Evolutionary conservation across 2,329 filamentous ascomycete genomes (phyloP).

Genomic region (Zelopaecilomyces penicillatus): DNA sequence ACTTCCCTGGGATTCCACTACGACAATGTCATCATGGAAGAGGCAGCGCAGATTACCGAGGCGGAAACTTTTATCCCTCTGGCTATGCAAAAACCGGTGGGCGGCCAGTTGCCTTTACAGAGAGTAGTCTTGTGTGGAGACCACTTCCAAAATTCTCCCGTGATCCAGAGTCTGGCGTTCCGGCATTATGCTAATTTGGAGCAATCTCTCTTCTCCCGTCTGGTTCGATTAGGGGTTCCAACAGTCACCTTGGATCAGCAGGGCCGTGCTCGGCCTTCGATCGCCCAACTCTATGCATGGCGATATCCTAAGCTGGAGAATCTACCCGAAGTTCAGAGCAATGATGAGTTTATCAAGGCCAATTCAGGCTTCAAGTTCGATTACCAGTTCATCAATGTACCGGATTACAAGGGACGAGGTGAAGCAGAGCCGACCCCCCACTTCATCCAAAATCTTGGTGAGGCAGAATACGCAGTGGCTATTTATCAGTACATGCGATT

Average conservation of each 20-base stretch:
- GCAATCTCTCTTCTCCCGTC: constrained; percentile 85
- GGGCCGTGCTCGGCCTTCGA: constrained; percentile 77
- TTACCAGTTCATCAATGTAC: constrained; percentile 94
- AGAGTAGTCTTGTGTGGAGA: constrained; percentile 89
- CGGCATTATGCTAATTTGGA: constrained; percentile 92
- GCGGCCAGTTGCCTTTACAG: constrained; percentile 68
- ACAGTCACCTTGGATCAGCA: constrained; percentile 86
- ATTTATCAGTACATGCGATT: constrained; percentile 96
- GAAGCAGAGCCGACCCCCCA: constrained; percentile 87
- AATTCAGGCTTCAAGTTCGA: constrained; percentile 92
- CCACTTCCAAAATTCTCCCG: constrained; percentile 91
- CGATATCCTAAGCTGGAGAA: constrained; percentile 76
- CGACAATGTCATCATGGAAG: constrained; percentile 97
- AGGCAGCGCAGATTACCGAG: constrained; percentile 95
- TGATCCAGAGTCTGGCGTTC: constrained; percentile 91
- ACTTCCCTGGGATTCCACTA: constrained; percentile 90
- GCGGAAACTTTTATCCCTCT: constrained; percentile 94
- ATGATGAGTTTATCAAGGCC: constrained; percentile 65
- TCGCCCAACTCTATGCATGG: constrained; percentile 89
- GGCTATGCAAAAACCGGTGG: constrained; percentile 74
- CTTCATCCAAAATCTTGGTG: constrained; percentile 92
- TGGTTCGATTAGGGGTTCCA: constrained; percentile 88
- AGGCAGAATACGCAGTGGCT: constrained; percentile 94
- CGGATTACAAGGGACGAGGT: constrained; percentile 82
- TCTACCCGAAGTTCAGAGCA: constrained; percentile 62